These are phyloP conservation scores for Dactylorhiza incarnata DNA, from an alignment of 106 monocot genomes.

Conservation along the genomic window DNA sequence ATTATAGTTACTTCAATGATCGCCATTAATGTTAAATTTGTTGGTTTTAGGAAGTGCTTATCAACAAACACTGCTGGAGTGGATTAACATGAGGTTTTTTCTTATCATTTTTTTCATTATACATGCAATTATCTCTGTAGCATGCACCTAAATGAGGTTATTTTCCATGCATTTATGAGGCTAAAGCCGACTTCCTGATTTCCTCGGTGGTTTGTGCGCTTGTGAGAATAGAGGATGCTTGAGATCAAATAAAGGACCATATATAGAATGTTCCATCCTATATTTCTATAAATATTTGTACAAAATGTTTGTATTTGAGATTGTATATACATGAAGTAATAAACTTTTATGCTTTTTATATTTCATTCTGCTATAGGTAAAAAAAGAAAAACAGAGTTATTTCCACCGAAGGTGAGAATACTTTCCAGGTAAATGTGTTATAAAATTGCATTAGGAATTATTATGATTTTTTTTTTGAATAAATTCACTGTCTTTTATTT, in stretches of 20 bases:
- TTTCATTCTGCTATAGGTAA: too few species aligned
- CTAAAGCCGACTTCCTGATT: conserved; percentile 73
- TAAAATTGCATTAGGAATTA: not conserved
- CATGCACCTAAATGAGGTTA: not conserved
- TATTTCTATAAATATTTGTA: too few species aligned
- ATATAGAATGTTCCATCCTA: conserved; percentile 67
- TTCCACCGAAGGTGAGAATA: too few species aligned
- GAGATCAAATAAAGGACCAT: conserved; percentile 73
- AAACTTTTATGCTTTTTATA: too few species aligned
- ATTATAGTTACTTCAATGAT: too few species aligned
- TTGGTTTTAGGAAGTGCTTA: conserved; percentile 70
- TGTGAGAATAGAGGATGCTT: conserved; percentile 75
- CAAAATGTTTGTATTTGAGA: too few species aligned
- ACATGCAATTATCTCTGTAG: not conserved
- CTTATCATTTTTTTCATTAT: not conserved
- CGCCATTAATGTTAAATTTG: not conserved
- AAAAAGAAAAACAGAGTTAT: too few species aligned
- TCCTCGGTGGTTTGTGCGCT: conserved; percentile 74
- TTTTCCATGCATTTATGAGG: conserved; percentile 1
- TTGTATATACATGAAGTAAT: too few species aligned
- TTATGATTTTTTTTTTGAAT: not conserved
- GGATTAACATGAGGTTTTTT: conserved; percentile 48
- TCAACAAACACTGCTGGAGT: conserved; percentile 53
- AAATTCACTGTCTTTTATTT: not conserved
- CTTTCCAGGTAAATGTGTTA: too few species aligned